Conservation (phyloP, 2,329 filamentous ascomycete species). For the Fusarium phyllophilum region DNA sequence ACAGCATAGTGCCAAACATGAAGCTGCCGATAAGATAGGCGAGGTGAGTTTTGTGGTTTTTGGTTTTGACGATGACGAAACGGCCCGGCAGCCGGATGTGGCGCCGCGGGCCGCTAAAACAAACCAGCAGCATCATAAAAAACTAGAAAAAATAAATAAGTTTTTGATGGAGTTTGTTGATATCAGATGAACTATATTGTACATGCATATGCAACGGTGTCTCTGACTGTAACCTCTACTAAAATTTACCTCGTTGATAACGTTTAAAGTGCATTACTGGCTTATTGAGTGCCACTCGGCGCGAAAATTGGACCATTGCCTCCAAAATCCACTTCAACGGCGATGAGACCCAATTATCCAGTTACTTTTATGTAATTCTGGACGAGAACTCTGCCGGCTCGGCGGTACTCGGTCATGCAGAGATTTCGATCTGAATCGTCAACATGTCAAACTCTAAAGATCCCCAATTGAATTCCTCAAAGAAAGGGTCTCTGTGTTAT, state of each 20-base stretch:
- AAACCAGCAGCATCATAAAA: no score
- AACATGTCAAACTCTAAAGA: accelerated
- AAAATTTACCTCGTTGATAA: not conserved
- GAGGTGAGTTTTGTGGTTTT: not conserved
- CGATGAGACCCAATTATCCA: constrained; percentile 7
- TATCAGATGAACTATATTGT: not conserved
- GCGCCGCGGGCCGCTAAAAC: not conserved
- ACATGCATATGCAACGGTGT: not conserved
- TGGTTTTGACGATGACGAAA: not conserved
- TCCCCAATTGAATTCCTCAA: accelerated
- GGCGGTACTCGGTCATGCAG: constrained; percentile 12
- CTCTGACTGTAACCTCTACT: not conserved
- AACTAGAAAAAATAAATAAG: not conserved
- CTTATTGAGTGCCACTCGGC: not conserved
- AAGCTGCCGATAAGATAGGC: not conserved
- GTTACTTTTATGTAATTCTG: constrained; percentile 17
- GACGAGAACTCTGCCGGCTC: not conserved
- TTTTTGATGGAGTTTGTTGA: not conserved
- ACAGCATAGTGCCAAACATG: not conserved
- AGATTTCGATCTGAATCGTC: not conserved
- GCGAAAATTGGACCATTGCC: not conserved
- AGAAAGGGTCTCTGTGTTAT: not conserved
- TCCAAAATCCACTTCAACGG: not conserved
- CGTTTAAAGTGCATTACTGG: not conserved
- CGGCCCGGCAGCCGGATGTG: not conserved